Conservation (phyloP, 768 basidiomycete species). For the Coprinopsis marcescibilis region DNA sequence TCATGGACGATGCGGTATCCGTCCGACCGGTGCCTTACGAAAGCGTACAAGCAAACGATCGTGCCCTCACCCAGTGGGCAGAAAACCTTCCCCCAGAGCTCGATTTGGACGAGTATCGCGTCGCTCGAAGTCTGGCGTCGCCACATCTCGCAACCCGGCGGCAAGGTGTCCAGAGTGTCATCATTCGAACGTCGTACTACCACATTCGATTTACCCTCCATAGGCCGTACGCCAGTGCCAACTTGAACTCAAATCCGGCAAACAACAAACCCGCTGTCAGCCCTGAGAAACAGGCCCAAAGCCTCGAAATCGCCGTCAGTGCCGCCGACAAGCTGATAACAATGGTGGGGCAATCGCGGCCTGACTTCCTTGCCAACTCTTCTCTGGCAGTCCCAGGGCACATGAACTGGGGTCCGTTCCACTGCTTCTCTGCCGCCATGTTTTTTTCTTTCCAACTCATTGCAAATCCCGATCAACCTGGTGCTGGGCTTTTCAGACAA, state of each 20-base stretch:
- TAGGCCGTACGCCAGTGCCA: constrained; percentile 61
- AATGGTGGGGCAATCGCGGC: constrained; percentile 69
- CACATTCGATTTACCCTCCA: constrained; percentile 85
- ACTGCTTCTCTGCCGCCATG: constrained; percentile 83
- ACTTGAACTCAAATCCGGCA: constrained; percentile 21
- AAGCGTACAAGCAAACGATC: constrained; percentile 66
- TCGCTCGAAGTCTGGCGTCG: constrained; percentile 69
- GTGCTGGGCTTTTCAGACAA: constrained; percentile 68
- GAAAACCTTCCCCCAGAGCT: constrained; percentile 71
- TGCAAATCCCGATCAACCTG: constrained; percentile 73
- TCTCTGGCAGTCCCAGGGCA: constrained; percentile 73
- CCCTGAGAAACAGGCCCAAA: constrained; percentile 44
- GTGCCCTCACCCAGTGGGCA: constrained; percentile 67
- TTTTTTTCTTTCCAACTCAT: constrained; percentile 90
- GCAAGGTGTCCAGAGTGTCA: constrained; percentile 74
- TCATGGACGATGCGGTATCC: constrained; percentile 81
- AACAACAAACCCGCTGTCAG: constrained; percentile 27
- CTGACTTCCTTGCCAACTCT: constrained; percentile 67
- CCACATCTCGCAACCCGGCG: constrained; percentile 53
- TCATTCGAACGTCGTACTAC: constrained; percentile 70
- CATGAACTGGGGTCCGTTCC: constrained; percentile 80
- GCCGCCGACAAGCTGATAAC: constrained; percentile 76
- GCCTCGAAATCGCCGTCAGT: constrained; percentile 67
- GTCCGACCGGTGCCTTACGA: constrained; percentile 77
- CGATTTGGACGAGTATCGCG: constrained; percentile 68